These are phyloP conservation scores for Fusarium praegraminearum DNA, from an alignment of 2,329 filamentous ascomycete genomes.

Conservation along the genomic window DNA sequence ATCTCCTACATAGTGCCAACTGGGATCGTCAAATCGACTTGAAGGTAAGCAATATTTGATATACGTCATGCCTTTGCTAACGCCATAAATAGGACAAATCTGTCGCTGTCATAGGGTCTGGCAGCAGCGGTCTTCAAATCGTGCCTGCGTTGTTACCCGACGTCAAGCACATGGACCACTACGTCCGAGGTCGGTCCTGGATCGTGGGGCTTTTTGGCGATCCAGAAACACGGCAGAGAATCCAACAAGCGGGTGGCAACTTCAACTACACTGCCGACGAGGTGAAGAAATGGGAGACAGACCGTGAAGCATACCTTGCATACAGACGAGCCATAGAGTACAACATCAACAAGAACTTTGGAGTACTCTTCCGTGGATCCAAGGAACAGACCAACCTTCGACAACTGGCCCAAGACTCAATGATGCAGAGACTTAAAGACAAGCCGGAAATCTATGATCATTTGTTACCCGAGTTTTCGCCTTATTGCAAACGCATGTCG, in stretches of 20 bases:
- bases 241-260: slow-evolving; percentile 10
- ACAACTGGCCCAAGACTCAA: not conserved
- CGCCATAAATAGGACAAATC: not conserved
- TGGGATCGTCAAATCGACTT: slow-evolving; percentile 10
- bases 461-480: slow-evolving; percentile 8
- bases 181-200: slow-evolving; percentile 14
- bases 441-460: slow-evolving; percentile 19
- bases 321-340: slow-evolving; percentile 17
- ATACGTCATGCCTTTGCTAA: not conserved
- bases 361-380: slow-evolving; percentile 6
- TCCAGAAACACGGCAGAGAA: slow-evolving; percentile 6
- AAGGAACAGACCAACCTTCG: slow-evolving; percentile 8
- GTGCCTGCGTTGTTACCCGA: slow-evolving; percentile 3
- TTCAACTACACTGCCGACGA: slow-evolving; percentile 1
- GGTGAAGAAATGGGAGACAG: slow-evolving; percentile 5
- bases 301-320: slow-evolving; percentile 12
- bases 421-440: not conserved
- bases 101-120: slow-evolving; percentile 13
- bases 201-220: slow-evolving; percentile 17
- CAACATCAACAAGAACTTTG: slow-evolving; percentile 22
- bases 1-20: slow-evolving; percentile 15
- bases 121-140: slow-evolving; percentile 22
- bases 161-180: slow-evolving; percentile 26
- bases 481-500: slow-evolving; percentile 22
- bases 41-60: not conserved